Conservation (phyloP, 495 filamentous ascomycete species). For the Eremomyces bilateralis region DNA sequence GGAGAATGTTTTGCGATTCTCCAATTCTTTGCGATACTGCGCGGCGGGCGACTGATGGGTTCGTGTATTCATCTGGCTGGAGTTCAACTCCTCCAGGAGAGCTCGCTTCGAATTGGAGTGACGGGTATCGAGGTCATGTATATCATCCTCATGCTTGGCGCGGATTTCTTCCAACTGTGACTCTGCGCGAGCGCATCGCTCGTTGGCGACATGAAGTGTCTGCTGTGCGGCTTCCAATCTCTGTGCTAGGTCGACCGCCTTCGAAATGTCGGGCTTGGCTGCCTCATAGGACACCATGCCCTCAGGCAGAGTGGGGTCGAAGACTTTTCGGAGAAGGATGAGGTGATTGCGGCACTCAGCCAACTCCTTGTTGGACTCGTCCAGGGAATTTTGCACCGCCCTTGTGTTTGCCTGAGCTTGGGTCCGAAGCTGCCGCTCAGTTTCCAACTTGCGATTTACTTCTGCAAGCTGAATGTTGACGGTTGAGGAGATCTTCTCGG, state of each 20-base stretch:
- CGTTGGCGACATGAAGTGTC: constrained; percentile 65
- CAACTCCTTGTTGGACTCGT: constrained; percentile 56
- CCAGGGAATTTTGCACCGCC: constrained; percentile 55
- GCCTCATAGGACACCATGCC: constrained; percentile 37
- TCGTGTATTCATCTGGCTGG: constrained; percentile 43
- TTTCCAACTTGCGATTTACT: constrained; percentile 70
- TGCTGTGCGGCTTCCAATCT: constrained; percentile 77
- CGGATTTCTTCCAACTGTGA: constrained; percentile 63
- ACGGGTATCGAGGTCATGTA: constrained; percentile 47
- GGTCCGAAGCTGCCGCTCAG: constrained; percentile 62
- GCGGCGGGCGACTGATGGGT: neutral
- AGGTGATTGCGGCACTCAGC: constrained; percentile 58
- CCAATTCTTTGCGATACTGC: constrained; percentile 43
- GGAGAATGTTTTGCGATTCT: constrained; percentile 33
- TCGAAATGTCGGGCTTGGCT: constrained; percentile 27
- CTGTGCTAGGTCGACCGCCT: constrained; percentile 64
- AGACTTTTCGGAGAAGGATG: constrained; percentile 61
- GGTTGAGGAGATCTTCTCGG: constrained; percentile 75
- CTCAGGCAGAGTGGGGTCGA: constrained; percentile 54
- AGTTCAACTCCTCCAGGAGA: constrained; percentile 68
- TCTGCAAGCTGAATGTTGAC: constrained; percentile 70
- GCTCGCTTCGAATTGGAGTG: constrained; percentile 52
- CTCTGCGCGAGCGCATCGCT: constrained; percentile 65
- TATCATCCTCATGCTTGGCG: constrained; percentile 44
- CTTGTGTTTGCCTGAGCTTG: constrained; percentile 76